Base-by-base conservation (phyloP, 768 basidiomycete species). In the Hericium rajendrae region DNA sequence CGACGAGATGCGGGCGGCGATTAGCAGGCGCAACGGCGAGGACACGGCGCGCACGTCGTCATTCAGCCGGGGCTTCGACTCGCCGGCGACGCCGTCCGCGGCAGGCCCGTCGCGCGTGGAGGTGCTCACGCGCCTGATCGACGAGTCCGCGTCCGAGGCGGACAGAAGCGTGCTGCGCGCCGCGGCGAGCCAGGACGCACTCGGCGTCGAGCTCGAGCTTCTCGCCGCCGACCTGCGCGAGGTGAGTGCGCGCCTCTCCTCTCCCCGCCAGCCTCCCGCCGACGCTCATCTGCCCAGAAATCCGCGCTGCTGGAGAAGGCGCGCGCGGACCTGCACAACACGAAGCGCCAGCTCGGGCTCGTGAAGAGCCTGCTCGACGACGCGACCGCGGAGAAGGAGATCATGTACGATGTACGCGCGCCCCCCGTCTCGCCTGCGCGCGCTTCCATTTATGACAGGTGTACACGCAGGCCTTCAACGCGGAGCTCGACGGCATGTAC, bases 401-500 rank as follows among this genome's bases (percentile, higher is more conserved):
- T 92, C 68, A 87, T 95, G 80, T 94, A 94, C 62, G 88, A 93
- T 77, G 92, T 93, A 43, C 64, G 78, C 67, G 15, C 48, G 0
- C 10, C 11, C 11, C 40, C 13, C 40, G 40, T 41, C 13, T n/a
- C n/a, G n/a, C n/a, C n/a, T n/a, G n/a, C 28, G 28, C 4, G 4
- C 4, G 28, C 28, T 32, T 32, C 28, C 28, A 32, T 32, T 32
- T 8, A 32, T 32, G 22, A 28, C 54, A 24, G 28, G 39, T 15
- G 38, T 46, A 50, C 24, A 20, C 41, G 2, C 38, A 94, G 92
- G 88, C 91, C 2, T 94, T 97, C 73, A 95, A 97, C 68, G 91
- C 93, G 67, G 93, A 95, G 68, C 77, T 97, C 37, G 92, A 94
- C 62, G 83, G 81, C 16, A 91, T 95, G 89, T 95, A 85, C 70